These are phyloP conservation scores for Teunomyces cretensis DNA, from an alignment of 805 yeast genomes.

Conservation along the genomic window DNA sequence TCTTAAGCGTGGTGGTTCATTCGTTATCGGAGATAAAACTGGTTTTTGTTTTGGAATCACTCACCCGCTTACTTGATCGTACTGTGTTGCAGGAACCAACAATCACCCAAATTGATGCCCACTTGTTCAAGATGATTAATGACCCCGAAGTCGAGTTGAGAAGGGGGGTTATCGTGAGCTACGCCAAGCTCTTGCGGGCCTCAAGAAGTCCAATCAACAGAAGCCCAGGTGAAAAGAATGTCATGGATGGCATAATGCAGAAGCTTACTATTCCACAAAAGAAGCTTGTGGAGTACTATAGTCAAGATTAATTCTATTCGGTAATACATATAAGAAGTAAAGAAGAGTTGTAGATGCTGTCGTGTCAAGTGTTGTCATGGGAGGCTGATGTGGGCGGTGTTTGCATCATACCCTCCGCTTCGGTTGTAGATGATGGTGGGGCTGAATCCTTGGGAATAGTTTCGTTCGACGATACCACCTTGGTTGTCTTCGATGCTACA, in stretches of 20 bases:
- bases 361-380: constrained; percentile 6
- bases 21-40: constrained; percentile 13
- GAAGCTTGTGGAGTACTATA: constrained; percentile 49
- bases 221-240: constrained; percentile 9
- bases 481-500: constrained; percentile 1
- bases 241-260: constrained; percentile 30
- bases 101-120: constrained; percentile 26
- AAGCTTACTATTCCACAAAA: constrained; percentile 43
- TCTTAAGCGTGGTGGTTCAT: constrained; percentile 15
- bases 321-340: constrained; percentile 3
- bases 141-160: constrained; percentile 38
- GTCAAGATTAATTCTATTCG: constrained; percentile 13
- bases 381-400: constrained; percentile 13
- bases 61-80: constrained; percentile 23
- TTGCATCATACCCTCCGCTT: constrained; percentile 7
- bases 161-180: constrained; percentile 35
- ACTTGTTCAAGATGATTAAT: constrained; percentile 24
- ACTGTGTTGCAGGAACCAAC: constrained; percentile 18
- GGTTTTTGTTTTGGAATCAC: constrained; percentile 23
- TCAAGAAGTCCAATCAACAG: constrained; percentile 18
- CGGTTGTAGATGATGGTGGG: constrained; percentile 6
- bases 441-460: constrained; percentile 4
- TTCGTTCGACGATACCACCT: constrained; percentile 2
- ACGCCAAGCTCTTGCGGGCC: constrained; percentile 33
- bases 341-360: neutral